A percentile compares a stretch with the other conserved stretches of the same genome.
Conservation (phyloP, 1,139 yeast genomes). For the Candida neerlandica region DNA sequence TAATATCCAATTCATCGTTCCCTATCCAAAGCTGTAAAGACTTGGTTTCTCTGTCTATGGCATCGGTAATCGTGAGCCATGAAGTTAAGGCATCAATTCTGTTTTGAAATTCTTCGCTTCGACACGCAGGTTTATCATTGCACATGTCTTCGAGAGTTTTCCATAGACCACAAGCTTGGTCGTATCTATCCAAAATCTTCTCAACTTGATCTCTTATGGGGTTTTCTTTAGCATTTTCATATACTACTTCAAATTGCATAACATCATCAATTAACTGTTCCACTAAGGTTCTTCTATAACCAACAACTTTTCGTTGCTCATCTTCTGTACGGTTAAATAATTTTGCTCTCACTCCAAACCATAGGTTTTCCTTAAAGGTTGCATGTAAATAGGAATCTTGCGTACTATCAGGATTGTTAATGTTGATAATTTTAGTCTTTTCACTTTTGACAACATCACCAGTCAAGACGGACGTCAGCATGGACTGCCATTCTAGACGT, state of each 20-base stretch:
- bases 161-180: conserved; percentile 77
- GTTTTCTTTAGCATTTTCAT: conserved; percentile 32
- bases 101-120: conserved; percentile 62
- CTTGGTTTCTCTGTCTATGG: conserved; percentile 61
- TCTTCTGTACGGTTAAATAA: conserved; percentile 78
- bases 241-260: conserved; percentile 57
- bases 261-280: conserved; percentile 77
- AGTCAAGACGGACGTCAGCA: conserved; percentile 85
- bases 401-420: conserved; percentile 42
- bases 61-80: conserved; percentile 78
- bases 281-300: conserved; percentile 70
- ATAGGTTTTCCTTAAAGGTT: conserved; percentile 73
- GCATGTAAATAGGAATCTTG: conserved; percentile 55
- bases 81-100: conserved; percentile 79
- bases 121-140: conserved; percentile 73
- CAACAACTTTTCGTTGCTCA: conserved; percentile 75
- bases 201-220: conserved; percentile 55
- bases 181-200: conserved; percentile 60
- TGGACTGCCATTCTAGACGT: conserved; percentile 93
- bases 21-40: conserved; percentile 75
- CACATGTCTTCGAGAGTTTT: conserved; percentile 77
- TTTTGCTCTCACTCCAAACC: conserved; percentile 82
- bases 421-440: conserved; percentile 72
- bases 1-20: conserved; percentile 70
- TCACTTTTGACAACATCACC: conserved; percentile 95